These are phyloP conservation scores for Middelhovenomyces tepae DNA, from an alignment of 805 yeast genomes.

Conservation along the genomic window DNA sequence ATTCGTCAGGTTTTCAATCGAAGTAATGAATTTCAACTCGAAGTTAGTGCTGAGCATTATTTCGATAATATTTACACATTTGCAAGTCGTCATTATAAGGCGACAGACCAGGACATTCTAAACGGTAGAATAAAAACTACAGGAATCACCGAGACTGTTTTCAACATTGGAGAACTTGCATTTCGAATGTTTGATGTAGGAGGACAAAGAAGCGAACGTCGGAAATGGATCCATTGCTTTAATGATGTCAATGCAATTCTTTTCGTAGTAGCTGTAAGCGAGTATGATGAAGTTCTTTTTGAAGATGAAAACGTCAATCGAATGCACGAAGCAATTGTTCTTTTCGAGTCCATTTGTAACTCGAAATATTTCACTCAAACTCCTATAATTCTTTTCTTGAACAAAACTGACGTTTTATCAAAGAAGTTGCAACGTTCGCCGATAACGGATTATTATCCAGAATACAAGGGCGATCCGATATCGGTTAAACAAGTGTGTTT, in stretches of 20 bases:
- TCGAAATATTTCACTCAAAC: constrained; percentile 78
- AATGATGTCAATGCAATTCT: constrained; percentile 82
- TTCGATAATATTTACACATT: constrained; percentile 65
- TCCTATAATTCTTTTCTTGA: constrained; percentile 81
- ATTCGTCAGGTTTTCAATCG: constrained; percentile 33
- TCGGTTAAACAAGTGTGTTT: constrained; percentile 59
- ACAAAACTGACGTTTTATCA: constrained; percentile 77
- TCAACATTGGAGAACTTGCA: constrained; percentile 54
- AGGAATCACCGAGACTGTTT: constrained; percentile 83
- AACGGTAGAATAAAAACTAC: constrained; percentile 92
- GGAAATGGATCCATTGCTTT: constrained; percentile 92
- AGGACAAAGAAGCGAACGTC: constrained; percentile 86
- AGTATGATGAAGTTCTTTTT: constrained; percentile 84
- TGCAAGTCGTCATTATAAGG: constrained; percentile 54
- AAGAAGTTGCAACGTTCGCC: constrained; percentile 60
- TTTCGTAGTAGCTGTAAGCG: constrained; percentile 83
- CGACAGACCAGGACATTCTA: constrained; percentile 75
- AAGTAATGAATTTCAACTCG: constrained; percentile 78
- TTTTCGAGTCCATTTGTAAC: constrained; percentile 77
- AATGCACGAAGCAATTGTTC: constrained; percentile 78
- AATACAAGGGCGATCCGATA: constrained; percentile 55
- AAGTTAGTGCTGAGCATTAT: constrained; percentile 72
- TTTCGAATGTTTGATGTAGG: constrained; percentile 91
- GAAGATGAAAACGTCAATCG: constrained; percentile 87
- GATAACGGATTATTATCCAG: constrained; percentile 66